Conservation (phyloP, 1,139 yeast genomes). For the Kurtzmaniella quercitrusa region DNA sequence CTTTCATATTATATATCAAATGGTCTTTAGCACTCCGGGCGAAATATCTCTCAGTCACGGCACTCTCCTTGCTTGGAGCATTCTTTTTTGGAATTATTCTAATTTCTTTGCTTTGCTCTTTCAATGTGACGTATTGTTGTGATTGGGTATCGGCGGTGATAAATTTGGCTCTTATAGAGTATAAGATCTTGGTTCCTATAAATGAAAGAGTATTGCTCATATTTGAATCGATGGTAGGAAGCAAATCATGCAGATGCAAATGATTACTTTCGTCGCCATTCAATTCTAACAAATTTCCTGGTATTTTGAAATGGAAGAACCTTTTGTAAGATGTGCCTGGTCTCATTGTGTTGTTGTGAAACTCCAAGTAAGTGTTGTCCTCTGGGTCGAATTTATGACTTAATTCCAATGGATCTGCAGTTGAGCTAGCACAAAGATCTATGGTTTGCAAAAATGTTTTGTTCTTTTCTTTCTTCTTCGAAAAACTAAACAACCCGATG, state of each 20-base stretch:
- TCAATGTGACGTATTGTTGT: conserved; percentile 39
- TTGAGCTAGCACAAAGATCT: conserved; percentile 41
- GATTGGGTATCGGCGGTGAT: conserved; percentile 37
- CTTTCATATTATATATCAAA: not conserved
- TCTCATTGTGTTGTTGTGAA: conserved; percentile 23
- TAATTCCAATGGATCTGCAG: conserved; percentile 41
- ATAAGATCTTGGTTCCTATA: conserved; percentile 29
- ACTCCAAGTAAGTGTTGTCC: conserved; percentile 25
- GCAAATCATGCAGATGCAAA: conserved; percentile 31
- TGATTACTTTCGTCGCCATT: conserved; percentile 19
- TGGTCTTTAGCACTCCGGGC: not conserved
- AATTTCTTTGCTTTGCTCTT: conserved; percentile 25
- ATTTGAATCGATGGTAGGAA: conserved; percentile 33
- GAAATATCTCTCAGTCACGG: conserved; percentile 14
- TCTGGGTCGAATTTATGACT: conserved; percentile 33
- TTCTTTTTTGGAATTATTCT: conserved; percentile 23
- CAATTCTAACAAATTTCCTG: conserved; percentile 7
- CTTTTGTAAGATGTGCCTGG: conserved; percentile 34
- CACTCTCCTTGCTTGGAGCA: conserved; percentile 15
- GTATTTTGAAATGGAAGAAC: conserved; percentile 9
- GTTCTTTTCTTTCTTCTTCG: conserved; percentile 13
- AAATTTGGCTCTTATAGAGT: conserved; percentile 40
- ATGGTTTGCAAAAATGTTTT: conserved; percentile 38
- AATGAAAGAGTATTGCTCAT: conserved; percentile 19
- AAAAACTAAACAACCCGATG: conserved; percentile 23